A percentile compares a stretch with the other conserved stretches of the same genome.
Evolutionary conservation across 768 basidiomycete species (phyloP).

Genomic region (Cyathus striatus): DNA sequence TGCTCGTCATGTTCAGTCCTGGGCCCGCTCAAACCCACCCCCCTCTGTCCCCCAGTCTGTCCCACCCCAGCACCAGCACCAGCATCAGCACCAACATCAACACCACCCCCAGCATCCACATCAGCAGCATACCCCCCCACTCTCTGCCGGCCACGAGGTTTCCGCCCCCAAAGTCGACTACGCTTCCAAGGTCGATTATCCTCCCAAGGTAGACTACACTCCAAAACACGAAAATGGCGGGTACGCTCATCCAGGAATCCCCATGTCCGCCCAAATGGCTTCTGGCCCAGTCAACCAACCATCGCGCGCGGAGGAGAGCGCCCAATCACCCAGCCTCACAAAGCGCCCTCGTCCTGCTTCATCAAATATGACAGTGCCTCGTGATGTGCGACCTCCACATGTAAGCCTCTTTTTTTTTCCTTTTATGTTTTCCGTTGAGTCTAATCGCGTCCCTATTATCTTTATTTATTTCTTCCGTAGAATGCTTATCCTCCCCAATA

Average conservation of each 20-base stretch:
- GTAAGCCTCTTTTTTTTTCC: constrained; percentile 27
- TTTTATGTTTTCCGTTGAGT: background rate
- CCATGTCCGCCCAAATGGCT: constrained; percentile 37
- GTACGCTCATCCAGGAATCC: constrained; percentile 43
- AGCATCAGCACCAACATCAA: too few relatives aligned
- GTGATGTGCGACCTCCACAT: constrained; percentile 45
- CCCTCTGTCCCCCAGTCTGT: constrained; percentile 5
- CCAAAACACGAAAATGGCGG: constrained; percentile 45
- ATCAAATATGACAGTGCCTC: constrained; percentile 28
- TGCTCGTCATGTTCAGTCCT: constrained; percentile 28
- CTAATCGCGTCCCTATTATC: background rate
- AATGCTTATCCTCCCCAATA: constrained; percentile 26
- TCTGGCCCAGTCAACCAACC: constrained; percentile 27
- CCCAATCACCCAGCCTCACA: constrained; percentile 30
- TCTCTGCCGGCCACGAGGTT: constrained; percentile 38
- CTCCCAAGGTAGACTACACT: constrained; percentile 33
- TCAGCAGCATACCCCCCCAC: constrained; percentile 44
- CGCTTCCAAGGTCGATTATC: constrained; percentile 24
- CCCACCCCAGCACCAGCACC: constrained; percentile 19
- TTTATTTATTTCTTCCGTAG: background rate
- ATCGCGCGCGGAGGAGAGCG: constrained; percentile 29
- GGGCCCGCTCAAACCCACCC: constrained; percentile 20
- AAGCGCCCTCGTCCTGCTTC: constrained; percentile 40
- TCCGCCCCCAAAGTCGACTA: constrained; percentile 32
- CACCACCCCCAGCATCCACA: constrained; percentile 26